A percentile compares a stretch with the other conserved stretches of the same genome.
Evolutionary conservation across 139 green algal species (phyloP).

Genomic region (Pleodorina starrii): DNA sequence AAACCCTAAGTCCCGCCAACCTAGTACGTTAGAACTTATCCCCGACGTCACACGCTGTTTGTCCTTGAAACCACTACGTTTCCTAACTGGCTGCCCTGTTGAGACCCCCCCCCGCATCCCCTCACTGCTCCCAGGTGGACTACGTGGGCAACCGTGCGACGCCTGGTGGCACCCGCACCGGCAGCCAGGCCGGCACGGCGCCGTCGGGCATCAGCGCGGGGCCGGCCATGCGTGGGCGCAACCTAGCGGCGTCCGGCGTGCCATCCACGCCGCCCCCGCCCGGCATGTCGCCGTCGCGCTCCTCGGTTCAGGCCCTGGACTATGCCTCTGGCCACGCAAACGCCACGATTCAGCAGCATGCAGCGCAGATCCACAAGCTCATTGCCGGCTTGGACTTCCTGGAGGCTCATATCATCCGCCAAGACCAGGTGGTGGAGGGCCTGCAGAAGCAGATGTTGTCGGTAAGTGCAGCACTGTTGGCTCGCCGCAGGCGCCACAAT

Average conservation of each 20-base stretch:
- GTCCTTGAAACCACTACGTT: too few species aligned
- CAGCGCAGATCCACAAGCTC: conserved; percentile 62
- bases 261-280: conserved; percentile 4
- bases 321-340: conserved; percentile 22
- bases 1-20: too few species aligned
- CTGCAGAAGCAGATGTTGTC: conserved; percentile 54
- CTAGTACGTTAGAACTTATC: too few species aligned
- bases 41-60: too few species aligned
- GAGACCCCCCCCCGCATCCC: too few species aligned
- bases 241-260: not conserved
- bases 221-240: not conserved
- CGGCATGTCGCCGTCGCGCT: not conserved
- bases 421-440: conserved; percentile 56
- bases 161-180: not conserved
- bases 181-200: not conserved
- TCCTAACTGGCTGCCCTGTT: too few species aligned
- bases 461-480: conserved; percentile 10
- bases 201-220: not conserved
- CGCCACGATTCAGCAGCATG: conserved; percentile 56
- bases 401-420: conserved; percentile 61
- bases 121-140: not conserved
- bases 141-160: not conserved
- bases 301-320: not conserved
- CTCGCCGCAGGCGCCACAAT: not conserved
- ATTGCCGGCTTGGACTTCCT: conserved; percentile 62